Base-by-base conservation (phyloP, 2,329 filamentous ascomycete species). In the Fusarium dlaminii region DNA sequence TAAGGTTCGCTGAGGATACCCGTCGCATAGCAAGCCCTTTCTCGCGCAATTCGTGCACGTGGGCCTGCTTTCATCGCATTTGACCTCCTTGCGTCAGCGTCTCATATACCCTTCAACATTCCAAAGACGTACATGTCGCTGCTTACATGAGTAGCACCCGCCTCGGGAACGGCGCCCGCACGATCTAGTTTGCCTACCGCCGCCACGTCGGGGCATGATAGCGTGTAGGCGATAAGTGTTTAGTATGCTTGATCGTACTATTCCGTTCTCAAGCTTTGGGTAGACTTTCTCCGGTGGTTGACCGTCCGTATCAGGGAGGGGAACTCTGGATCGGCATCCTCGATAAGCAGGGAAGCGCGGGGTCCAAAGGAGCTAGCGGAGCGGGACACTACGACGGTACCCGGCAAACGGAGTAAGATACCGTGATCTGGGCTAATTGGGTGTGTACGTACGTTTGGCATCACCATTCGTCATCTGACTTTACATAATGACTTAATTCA, bases 51-150 rank as follows among this genome's bases (percentile, higher is more conserved):
- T 52, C 3, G 49, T 22, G 1, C 49, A 36, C 5, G 32, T 36
- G 1, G 49, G 49, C n/a, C 49, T 52, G 13, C 18, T 15, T 27
- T 52, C 49, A 5, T 52, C 49, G 7, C 49, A 52, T 52, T 52
- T 52, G n/a, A 52, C n/a, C 49, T 52, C 10, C 2, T 4, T 8
- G 5, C 0, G n/a, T 52, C 12, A 52, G 48, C 27, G 11, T 11
- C 6, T 8, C 4, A 8, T 4, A 4, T 0, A 14, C 2, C 17
- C 15, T 20, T 7, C 5, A 1, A 6, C 6, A 20, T 15, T 14
- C n/a, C 14, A 9, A 12, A 6, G 9, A 3, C 49, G 5, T 52
- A 52, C 49, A 36, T 52, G 49, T 9, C 49, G 5, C 7, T 36
- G 49, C 8, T 52, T 52, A 14, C 49, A 52, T 15, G 48, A 24